Evolutionary conservation across 2,329 filamentous ascomycete species (phyloP).

Genomic region (Colletotrichum kahawae): DNA sequence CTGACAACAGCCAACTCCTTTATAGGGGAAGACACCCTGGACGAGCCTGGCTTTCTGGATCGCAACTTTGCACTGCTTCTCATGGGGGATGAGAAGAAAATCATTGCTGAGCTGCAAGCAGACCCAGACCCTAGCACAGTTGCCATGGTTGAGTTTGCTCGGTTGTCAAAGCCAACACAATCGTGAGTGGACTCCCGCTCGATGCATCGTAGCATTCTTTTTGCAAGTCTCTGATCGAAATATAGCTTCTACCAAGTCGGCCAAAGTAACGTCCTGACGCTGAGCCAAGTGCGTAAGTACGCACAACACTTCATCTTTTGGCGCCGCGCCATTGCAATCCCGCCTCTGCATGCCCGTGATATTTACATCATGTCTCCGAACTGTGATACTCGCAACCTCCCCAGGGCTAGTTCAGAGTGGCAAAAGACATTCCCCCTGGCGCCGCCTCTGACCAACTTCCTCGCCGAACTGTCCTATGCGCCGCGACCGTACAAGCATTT

Average conservation of each 20-base stretch:
- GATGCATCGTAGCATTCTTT: neutral
- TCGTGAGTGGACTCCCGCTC: constrained; percentile 49
- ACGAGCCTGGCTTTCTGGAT: constrained; percentile 73
- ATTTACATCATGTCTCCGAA: constrained; percentile 93
- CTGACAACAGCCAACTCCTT: constrained; percentile 85
- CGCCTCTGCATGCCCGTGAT: constrained; percentile 87
- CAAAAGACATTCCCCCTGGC: constrained; percentile 81
- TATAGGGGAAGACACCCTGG: constrained; percentile 68
- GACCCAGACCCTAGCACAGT: constrained; percentile 78
- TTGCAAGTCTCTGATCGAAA: constrained; percentile 50
- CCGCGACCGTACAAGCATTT: constrained; percentile 84
- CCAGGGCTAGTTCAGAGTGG: constrained; percentile 74
- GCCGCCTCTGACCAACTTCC: constrained; percentile 82
- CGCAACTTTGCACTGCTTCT: constrained; percentile 88
- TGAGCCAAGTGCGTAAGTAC: constrained; percentile 83
- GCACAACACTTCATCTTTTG: constrained; percentile 95
- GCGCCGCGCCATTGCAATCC: constrained; percentile 89
- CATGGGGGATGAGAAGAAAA: constrained; percentile 79
- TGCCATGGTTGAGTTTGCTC: constrained; percentile 81
- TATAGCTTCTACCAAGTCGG: constrained; percentile 72
- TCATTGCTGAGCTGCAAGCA: constrained; percentile 75
- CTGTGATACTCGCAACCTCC: constrained; percentile 76
- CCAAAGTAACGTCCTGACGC: constrained; percentile 72
- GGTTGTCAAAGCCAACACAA: constrained; percentile 72
- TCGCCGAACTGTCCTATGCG: constrained; percentile 80